A percentile compares a stretch with the other conserved stretches of the same genome.
phyloP scores from a whole-genome alignment of 768 basidiomycete species.

The Auriscalpium vulgare region DNA sequence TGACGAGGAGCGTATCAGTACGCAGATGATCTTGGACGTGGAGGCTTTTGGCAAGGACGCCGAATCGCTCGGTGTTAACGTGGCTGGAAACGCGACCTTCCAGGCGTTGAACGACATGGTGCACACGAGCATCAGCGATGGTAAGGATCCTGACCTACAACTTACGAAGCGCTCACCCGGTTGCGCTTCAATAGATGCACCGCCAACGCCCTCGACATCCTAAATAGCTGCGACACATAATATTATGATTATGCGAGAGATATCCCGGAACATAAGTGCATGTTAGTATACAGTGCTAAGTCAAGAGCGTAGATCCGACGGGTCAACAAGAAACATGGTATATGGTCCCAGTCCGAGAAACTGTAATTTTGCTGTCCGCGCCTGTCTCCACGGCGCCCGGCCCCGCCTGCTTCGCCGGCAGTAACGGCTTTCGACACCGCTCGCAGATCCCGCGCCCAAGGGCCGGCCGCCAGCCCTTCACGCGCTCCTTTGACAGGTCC shows the following conservation, averaged over 20 bases:
- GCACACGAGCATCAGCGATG: conserved; percentile 32
- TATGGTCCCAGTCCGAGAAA: conserved; percentile 52
- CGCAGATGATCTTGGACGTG: conserved; percentile 84
- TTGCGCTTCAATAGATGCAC: background rate
- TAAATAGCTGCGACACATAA: background rate
- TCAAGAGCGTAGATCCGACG: conserved; percentile 18
- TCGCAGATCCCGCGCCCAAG: conserved; percentile 41
- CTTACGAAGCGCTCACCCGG: background rate
- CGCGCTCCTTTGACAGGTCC: conserved; percentile 46
- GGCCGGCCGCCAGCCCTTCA: conserved; percentile 46
- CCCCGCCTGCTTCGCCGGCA: conserved; percentile 10
- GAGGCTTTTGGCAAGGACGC: conserved; percentile 79
- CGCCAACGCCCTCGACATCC: background rate
- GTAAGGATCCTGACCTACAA: background rate
- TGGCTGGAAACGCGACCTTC: conserved; percentile 45
- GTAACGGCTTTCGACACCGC: conserved; percentile 43
- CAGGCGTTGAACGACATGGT: conserved; percentile 53
- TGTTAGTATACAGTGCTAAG: conserved; percentile 21
- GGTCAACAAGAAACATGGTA: conserved; percentile 43
- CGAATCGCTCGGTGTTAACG: conserved; percentile 55
- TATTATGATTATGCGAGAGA: background rate
- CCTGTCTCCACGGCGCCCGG: background rate
- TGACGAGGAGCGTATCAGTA: conserved; percentile 84
- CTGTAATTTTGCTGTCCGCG: conserved; percentile 26
- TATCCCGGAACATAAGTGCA: background rate